Conservation (phyloP, 2,329 filamentous ascomycete species). For the Xylaria sp. region DNA sequence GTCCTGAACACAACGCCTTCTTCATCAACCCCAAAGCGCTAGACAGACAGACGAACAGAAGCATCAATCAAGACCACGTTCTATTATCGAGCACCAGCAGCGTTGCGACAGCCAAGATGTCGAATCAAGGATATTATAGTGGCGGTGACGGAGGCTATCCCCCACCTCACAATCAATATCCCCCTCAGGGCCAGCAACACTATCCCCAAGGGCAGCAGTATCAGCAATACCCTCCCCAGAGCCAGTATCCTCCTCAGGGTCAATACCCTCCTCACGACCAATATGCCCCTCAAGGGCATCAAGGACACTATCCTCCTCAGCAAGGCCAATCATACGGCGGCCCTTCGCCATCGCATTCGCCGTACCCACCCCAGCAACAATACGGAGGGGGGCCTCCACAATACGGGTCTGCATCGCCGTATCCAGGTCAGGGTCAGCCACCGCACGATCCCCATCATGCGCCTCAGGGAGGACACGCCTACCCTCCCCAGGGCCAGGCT, state of each 20-base stretch:
- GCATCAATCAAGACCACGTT: background rate
- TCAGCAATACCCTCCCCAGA: constrained; percentile 26
- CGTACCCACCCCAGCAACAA: constrained; percentile 31
- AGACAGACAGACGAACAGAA: background rate
- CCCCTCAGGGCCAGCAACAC: constrained; percentile 28
- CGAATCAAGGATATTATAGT: constrained; percentile 36
- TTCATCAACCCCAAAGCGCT: background rate
- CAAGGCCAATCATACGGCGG: constrained; percentile 27
- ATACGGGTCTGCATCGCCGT: constrained; percentile 20
- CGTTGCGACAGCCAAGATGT: constrained; percentile 28
- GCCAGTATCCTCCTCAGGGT: constrained; percentile 28
- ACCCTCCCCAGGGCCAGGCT: constrained; percentile 23
- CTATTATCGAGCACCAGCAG: background rate
- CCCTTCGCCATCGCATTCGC: constrained; percentile 29
- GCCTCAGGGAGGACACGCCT: constrained; percentile 30
- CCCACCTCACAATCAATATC: constrained; percentile 20
- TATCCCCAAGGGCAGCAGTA: constrained; percentile 29
- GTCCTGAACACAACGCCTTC: background rate
- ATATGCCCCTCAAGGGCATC: constrained; percentile 30
- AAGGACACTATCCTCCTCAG: constrained; percentile 27
- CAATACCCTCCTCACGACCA: constrained; percentile 32
- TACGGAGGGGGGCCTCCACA: constrained; percentile 32
- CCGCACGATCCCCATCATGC: constrained; percentile 28
- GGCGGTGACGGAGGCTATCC: constrained; percentile 12
- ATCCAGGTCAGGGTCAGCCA: constrained; percentile 22